These are phyloP conservation scores for Salix brachista DNA, from an alignment of 345 rosid genomes.

Conservation along the genomic window DNA sequence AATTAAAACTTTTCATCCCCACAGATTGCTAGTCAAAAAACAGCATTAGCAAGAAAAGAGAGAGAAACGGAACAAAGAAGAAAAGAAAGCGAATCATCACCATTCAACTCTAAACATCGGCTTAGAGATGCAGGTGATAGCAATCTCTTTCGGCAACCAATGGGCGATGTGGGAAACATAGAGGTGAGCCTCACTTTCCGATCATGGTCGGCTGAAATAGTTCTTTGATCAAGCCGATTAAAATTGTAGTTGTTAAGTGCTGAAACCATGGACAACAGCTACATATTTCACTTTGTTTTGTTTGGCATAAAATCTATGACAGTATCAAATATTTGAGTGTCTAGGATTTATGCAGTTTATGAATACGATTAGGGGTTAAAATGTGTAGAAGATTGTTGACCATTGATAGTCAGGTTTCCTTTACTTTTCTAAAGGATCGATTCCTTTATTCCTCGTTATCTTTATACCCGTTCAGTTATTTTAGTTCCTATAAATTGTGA, in stretches of 20 bases:
- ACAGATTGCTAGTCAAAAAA: conserved; percentile 78
- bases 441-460: background rate
- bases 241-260: background rate
- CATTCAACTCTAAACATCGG: conserved; percentile 40
- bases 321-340: background rate
- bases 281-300: background rate
- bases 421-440: background rate
- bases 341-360: background rate
- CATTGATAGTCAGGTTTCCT: background rate
- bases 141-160: conserved; percentile 42
- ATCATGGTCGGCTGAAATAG: background rate
- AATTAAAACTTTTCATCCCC: background rate
- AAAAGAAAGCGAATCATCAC: conserved; percentile 47
- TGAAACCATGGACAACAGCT: background rate
- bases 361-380: background rate
- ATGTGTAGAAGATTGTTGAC: background rate
- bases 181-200: conserved; percentile 48
- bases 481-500: background rate
- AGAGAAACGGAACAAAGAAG: conserved; percentile 49
- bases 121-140: conserved; percentile 34
- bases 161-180: conserved; percentile 61
- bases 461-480: background rate
- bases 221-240: conserved; percentile 2
- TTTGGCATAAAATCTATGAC: background rate
- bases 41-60: conserved; percentile 72